Conservation (phyloP, 2,329 filamentous ascomycete species). For the Hortaea sp. region DNA sequence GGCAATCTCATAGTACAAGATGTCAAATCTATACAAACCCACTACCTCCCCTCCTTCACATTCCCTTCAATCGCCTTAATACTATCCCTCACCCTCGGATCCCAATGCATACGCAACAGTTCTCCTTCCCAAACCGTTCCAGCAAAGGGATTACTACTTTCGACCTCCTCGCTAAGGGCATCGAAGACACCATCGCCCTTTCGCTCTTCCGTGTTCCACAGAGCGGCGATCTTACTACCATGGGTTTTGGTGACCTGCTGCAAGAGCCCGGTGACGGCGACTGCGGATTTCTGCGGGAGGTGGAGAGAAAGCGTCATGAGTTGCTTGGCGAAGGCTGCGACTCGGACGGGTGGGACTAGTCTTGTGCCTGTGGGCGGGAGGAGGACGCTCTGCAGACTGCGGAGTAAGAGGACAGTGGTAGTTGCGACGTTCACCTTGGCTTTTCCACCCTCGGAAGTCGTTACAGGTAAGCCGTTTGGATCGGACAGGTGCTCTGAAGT, state of each 20-base stretch:
- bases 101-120: constrained; percentile 73
- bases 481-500: not conserved
- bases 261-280: constrained; percentile 69
- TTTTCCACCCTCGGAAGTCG: constrained; percentile 40
- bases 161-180: constrained; percentile 60
- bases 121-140: constrained; percentile 91
- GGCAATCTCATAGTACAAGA: too few relatives aligned
- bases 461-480: constrained; percentile 42
- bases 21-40: constrained; percentile 42
- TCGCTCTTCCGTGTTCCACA: constrained; percentile 93
- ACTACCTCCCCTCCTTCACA: constrained; percentile 90
- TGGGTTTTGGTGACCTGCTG: constrained; percentile 72
- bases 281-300: constrained; percentile 77
- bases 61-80: constrained; percentile 14
- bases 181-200: constrained; percentile 84
- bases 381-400: constrained; percentile 72
- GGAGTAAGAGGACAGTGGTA: constrained; percentile 81
- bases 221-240: constrained; percentile 65
- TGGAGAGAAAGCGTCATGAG: constrained; percentile 74
- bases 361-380: constrained; percentile 64
- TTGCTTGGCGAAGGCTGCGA: constrained; percentile 91
- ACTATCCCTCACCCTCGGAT: constrained; percentile 69
- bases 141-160: constrained; percentile 83
- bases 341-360: constrained; percentile 65
- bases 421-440: constrained; percentile 88